Evolutionary conservation across 1,284 basidiomycete genomes (phyloP), one percentile per base, ranked within the genome.

Genomic region (Ceratobasidium sp.): DNA sequence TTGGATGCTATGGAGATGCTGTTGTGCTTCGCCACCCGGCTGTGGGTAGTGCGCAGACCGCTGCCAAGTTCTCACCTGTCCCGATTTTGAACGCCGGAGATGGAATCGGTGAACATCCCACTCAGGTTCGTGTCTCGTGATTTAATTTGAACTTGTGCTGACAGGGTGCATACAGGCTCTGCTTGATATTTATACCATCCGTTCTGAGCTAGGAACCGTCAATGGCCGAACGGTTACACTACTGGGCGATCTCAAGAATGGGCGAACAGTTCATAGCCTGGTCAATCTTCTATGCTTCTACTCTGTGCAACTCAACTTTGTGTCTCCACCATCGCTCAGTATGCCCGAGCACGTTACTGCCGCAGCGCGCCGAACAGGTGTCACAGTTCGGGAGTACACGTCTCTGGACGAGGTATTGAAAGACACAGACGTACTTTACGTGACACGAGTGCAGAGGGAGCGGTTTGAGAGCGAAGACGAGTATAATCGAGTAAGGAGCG

Each of bases 61-160:
- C 96, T 17, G 97, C 97, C 62, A 98, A 98, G 85, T 96, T 91
- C 85, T 97, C 96, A 17, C 94, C 97, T 10, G 94, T 99, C 0
- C 98, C 98, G 0, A 91, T 99, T 82, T 88, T 99, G 85, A 99
- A 99, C 83, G 97, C 96, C 62, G 98, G 98, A 61, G 98, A 99
- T 84, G 98, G 98, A 48, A 91, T 96, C 76, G 98, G 98, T 78
- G 98, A 99, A 86, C 98, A 99, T 85, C 98, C 97, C 1, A 98
- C 96, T 6, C 98, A 98, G 88, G 93, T 91, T 84, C 77, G 88
- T 40, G 46, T 17, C 61, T 62, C 20, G 10, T 61, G 46, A 44
- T 52, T 42, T 26, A 38, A 7, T 9, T 33, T 44, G 28, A 12
- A 23, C 33, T 1, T n/a, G 20, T 1, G 12, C 57, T 73, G n/a